These are phyloP conservation scores for Arbutus unedo DNA, from an alignment of 148 eudicot genomes.

Conservation along the genomic window DNA sequence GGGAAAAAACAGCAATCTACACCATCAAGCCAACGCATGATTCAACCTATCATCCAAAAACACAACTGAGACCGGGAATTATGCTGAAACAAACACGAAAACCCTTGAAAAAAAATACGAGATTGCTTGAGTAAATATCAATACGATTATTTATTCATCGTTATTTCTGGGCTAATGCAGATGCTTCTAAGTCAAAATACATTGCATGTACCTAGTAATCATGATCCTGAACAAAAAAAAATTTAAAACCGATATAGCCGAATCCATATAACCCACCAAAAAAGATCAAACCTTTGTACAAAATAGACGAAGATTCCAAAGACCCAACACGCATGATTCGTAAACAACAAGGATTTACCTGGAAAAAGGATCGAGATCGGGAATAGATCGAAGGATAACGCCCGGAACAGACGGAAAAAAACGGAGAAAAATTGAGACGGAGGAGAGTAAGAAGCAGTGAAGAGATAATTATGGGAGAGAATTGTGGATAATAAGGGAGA, in stretches of 20 bases:
- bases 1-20: background rate
- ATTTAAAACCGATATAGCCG: background rate
- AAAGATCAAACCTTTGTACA: slow-evolving; percentile 16
- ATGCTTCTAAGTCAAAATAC: background rate
- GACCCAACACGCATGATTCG: background rate
- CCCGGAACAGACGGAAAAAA: background rate
- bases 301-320: background rate
- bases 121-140: no score
- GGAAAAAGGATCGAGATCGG: slow-evolving; percentile 17
- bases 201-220: background rate
- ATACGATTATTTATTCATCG: no score
- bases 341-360: background rate
- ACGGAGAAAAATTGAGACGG: background rate
- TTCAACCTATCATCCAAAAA: slow-evolving; percentile 6
- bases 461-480: background rate
- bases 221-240: background rate
- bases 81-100: background rate
- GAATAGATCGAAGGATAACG: background rate
- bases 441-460: background rate
- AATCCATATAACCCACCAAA: background rate
- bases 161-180: background rate
- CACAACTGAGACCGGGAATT: background rate
- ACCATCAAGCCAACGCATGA: background rate
- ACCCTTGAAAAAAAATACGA: background rate
- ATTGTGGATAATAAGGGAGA: background rate